These are phyloP conservation scores for Thymus quinquecostatus DNA, from an alignment of 257 asterid species.

Conservation along the genomic window DNA sequence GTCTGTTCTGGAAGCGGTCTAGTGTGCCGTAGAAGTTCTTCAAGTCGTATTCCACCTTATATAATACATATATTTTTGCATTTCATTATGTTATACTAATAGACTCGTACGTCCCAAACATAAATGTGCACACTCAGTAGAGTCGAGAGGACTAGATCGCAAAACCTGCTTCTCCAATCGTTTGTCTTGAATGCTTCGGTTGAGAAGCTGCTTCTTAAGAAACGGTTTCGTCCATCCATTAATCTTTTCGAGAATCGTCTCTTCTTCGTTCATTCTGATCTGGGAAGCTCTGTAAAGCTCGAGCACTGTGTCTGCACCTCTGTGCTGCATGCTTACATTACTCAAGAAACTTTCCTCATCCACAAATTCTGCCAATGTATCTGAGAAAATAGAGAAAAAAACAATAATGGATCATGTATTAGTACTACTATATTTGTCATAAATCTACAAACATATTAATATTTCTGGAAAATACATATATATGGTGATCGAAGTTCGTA, in stretches of 20 bases:
- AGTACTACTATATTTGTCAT: too few relatives aligned
- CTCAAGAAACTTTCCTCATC: slow-evolving; percentile 31
- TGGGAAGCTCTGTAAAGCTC: slow-evolving; percentile 38
- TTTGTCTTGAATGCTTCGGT: slow-evolving; percentile 10
- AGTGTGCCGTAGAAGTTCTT: slow-evolving; percentile 34
- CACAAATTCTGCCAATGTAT: slow-evolving; percentile 29
- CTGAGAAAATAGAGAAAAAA: slow-evolving; percentile 9
- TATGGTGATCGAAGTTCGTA: too few relatives aligned
- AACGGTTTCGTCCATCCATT: slow-evolving; percentile 35
- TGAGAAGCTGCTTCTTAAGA: slow-evolving; percentile 30
- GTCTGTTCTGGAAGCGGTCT: slow-evolving; percentile 24
- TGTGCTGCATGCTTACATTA: slow-evolving; percentile 10
- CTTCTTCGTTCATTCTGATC: slow-evolving; percentile 13
- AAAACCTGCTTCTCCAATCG: background rate
- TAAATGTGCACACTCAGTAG: too few relatives aligned
- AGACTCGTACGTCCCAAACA: too few relatives aligned
- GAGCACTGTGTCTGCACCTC: slow-evolving; percentile 13
- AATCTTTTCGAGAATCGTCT: slow-evolving; percentile 31
- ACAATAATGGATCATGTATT: too few relatives aligned
- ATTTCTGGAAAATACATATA: too few relatives aligned
- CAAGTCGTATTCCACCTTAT: slow-evolving; percentile 36
- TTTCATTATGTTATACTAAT: background rate
- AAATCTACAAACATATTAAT: too few relatives aligned
- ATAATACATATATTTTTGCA: too few relatives aligned
- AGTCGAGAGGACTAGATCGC: too few relatives aligned